A percentile compares a stretch with the other conserved stretches of the same genome.
Conservation (phyloP, 2,329 filamentous ascomycete species). For the Alternaria hordeiaustralica region DNA sequence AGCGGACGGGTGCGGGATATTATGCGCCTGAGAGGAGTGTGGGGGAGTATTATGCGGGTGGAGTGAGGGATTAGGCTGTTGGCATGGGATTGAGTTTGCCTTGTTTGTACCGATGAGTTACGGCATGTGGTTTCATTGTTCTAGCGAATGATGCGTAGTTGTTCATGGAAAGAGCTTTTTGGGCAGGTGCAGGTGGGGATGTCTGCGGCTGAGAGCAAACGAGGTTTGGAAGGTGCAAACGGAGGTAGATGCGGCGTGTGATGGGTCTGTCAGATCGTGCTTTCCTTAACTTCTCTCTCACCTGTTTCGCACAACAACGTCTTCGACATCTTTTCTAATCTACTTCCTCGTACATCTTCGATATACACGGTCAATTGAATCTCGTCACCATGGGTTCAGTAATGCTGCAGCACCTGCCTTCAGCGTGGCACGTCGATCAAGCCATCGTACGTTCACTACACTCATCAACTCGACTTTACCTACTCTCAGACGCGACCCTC, state of each 20-base stretch:
- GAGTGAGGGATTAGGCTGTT: conserved; percentile 4
- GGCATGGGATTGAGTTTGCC: not conserved
- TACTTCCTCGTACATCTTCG: not conserved
- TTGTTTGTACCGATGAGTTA: not conserved
- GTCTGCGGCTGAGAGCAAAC: not conserved
- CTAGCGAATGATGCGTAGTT: not conserved
- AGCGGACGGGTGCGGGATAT: conserved; percentile 15
- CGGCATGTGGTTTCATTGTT: not conserved
- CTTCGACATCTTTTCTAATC: not conserved
- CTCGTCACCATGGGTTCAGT: conserved; percentile 71
- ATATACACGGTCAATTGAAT: not conserved
- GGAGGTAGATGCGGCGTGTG: not conserved
- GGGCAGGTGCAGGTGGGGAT: not conserved
- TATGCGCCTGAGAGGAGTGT: conserved; percentile 33
- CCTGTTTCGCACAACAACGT: not conserved
- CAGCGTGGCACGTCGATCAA: conserved; percentile 97
- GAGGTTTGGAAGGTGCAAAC: not conserved
- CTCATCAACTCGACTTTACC: not conserved
- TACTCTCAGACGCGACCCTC: conserved; percentile 26
- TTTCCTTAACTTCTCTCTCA: not conserved
- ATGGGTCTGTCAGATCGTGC: not conserved
- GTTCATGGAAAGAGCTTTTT: not conserved
- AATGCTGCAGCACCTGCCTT: conserved; percentile 83
- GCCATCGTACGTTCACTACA: conserved; percentile 63
- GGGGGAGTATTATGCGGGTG: conserved; percentile 27